Conservation (phyloP, 1,284 basidiomycete genomes). For the Flammula alnicola region DNA sequence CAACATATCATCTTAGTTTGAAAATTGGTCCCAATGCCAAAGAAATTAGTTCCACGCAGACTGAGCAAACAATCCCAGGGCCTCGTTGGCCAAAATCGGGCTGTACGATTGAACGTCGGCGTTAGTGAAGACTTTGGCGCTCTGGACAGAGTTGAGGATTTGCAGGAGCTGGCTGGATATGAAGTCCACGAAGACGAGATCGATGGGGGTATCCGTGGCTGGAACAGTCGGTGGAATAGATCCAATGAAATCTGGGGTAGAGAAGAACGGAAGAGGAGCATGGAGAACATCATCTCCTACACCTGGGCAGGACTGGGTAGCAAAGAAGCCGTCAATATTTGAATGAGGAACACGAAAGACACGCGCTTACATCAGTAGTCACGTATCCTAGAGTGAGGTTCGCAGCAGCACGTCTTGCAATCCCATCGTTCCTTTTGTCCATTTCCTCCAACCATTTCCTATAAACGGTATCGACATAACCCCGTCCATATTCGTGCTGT, state of each 20-base stretch:
- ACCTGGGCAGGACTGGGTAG: constrained; percentile 65
- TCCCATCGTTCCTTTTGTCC: constrained; percentile 41
- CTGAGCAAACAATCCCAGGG: constrained; percentile 66
- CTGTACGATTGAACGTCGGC: constrained; percentile 59
- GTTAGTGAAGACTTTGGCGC: constrained; percentile 50
- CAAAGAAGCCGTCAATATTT: background rate
- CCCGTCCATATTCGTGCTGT: constrained; percentile 48
- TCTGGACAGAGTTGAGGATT: constrained; percentile 61
- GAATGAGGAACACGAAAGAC: background rate
- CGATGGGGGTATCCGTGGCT: constrained; percentile 53
- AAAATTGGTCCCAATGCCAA: too few relatives aligned
- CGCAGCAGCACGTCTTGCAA: constrained; percentile 40
- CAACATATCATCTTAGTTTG: too few relatives aligned
- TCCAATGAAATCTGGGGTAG: constrained; percentile 60
- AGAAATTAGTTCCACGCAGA: constrained; percentile 64
- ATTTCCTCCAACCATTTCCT: constrained; percentile 61
- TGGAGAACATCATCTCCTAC: constrained; percentile 62
- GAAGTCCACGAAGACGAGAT: constrained; percentile 75
- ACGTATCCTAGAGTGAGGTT: constrained; percentile 75
- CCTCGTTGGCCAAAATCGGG: constrained; percentile 50
- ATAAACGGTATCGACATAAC: constrained; percentile 57
- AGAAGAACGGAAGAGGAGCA: constrained; percentile 58
- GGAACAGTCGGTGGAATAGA: constrained; percentile 55
- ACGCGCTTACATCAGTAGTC: constrained; percentile 40
- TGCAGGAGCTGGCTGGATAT: constrained; percentile 56